Percentiles rank a stretch among this genome's conserved stretches.
Evolutionary conservation across 352 stramenopile species (phyloP).

Genomic region (Blastocystis sp.): DNA sequence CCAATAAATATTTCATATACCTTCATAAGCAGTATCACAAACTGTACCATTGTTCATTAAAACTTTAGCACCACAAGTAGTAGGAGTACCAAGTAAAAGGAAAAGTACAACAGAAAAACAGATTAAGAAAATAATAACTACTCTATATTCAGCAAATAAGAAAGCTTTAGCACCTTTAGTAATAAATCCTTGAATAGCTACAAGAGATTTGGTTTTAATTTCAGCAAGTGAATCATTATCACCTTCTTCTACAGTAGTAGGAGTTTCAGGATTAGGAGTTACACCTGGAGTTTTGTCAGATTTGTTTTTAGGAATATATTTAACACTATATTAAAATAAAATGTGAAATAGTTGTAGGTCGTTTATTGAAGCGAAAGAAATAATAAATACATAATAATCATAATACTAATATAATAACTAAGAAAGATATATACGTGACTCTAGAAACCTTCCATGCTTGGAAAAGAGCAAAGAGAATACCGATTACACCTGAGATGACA

Average conservation of each 20-base stretch:
- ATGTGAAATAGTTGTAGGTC: too few species aligned
- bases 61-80: conserved; percentile 35
- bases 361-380: too few species aligned
- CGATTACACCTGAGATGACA: conserved; percentile 1
- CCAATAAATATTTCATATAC: too few species aligned
- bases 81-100: conserved; percentile 53
- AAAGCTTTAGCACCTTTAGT: conserved; percentile 89
- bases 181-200: conserved; percentile 75
- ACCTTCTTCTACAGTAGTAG: conserved; percentile 21
- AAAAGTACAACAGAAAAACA: conserved; percentile 62
- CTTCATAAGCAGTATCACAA: too few species aligned
- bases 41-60: too few species aligned
- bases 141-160: conserved; percentile 83
- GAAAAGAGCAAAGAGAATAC: conserved; percentile 15
- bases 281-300: conserved; percentile 1
- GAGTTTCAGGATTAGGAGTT: too few species aligned
- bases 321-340: too few species aligned
- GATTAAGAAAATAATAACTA: conserved; percentile 85
- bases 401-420: too few species aligned
- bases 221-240: conserved; percentile 4
- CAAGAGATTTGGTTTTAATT: conserved; percentile 17
- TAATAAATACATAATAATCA: too few species aligned
- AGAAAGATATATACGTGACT: conserved; percentile 1
- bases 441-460: conserved; percentile 3
- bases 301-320: conserved; percentile 1